Base-by-base conservation (phyloP, 169 alveolate species). In the Plasmodium malariae region DNA sequence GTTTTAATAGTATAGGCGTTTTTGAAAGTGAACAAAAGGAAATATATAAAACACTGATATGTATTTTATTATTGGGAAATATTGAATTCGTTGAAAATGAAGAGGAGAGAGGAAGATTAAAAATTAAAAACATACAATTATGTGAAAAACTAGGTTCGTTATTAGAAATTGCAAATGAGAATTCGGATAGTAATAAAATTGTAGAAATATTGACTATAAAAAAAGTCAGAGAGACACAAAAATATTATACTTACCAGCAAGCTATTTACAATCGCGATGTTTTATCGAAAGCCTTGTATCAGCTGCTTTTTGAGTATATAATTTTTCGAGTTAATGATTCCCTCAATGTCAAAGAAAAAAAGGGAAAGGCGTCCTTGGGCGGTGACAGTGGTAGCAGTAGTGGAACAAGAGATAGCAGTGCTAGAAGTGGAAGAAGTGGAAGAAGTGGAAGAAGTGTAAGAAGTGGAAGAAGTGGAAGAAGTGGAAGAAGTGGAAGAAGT, bases 231-330 rank as follows among this genome's bases (percentile, higher is more conserved):
- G 93, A 93, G 2, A 93, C 93, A 21, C 76, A 72, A 30, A 93
- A 89, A 74, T 80, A 74, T 30, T 70, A 89, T 30, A 89, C 93
- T 17, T 93, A 89, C 49, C 92, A 92, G 5, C 94, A 93, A 36
- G 95, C 95, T 2, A 88, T 88, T 36, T 88, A 89, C 51, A 91
- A 92, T 49, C 92, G 94, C 24, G 93, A 92, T 51, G 94, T 95
- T 34, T 70, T 94, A 43, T 76, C 96, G 6, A 93, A 93, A 88
- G 91, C 95, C 32, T 74, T 94, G 7, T 94, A 94, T 45, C 93
- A 88, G 1, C 86, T 88, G 55, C 60, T 94, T 3, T 94, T 94
- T 88, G 95, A 94, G 43, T 88, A 71, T 49, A 67, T 93, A 37
- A 96, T 94, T 1, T 88, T 86, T 9, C 69, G 93, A 3, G 93